phyloP scores from a whole-genome alignment of 108 stramenopile species.

The Fragilaria crotonensis region DNA sequence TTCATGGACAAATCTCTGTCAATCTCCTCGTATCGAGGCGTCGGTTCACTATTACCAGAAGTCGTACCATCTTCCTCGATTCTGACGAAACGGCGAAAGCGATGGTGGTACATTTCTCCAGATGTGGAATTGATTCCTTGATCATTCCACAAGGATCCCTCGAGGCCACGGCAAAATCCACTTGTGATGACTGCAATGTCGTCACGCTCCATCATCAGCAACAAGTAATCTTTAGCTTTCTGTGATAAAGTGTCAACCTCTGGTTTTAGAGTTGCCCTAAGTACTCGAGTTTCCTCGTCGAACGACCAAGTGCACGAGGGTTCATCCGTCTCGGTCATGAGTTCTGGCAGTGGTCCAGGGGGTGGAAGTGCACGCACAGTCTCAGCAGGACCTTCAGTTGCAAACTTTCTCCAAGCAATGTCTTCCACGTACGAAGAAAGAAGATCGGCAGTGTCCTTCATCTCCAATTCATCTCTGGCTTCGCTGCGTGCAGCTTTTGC shows the following conservation, averaged over 20 bases:
- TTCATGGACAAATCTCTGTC: slow-evolving; percentile 37
- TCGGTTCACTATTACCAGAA: neutral
- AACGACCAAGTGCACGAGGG: slow-evolving; percentile 64
- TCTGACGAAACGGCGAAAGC: slow-evolving; percentile 3
- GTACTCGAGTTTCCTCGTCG: slow-evolving; percentile 38
- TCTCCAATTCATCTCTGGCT: too few relatives aligned
- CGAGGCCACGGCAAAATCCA: slow-evolving; percentile 24
- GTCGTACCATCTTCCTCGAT: neutral
- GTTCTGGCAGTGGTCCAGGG: too few relatives aligned
- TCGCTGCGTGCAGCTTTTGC: too few relatives aligned
- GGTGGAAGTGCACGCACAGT: too few relatives aligned
- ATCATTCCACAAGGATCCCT: slow-evolving; percentile 31
- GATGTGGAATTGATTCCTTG: slow-evolving; percentile 28
- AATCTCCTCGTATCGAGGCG: slow-evolving; percentile 3
- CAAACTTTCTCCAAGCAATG: too few relatives aligned
- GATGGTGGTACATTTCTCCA: slow-evolving; percentile 42
- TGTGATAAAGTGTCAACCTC: neutral
- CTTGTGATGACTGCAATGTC: slow-evolving; percentile 60
- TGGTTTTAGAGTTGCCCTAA: slow-evolving; percentile 39
- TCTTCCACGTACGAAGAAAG: too few relatives aligned
- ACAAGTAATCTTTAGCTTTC: slow-evolving; percentile 40
- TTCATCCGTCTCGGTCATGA: too few relatives aligned
- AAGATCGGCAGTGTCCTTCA: too few relatives aligned
- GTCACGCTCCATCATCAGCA: slow-evolving; percentile 57
- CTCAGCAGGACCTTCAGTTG: too few relatives aligned